These are phyloP conservation scores for Penicillium bovifimosum DNA, from an alignment of 495 filamentous ascomycete species.

Conservation along the genomic window DNA sequence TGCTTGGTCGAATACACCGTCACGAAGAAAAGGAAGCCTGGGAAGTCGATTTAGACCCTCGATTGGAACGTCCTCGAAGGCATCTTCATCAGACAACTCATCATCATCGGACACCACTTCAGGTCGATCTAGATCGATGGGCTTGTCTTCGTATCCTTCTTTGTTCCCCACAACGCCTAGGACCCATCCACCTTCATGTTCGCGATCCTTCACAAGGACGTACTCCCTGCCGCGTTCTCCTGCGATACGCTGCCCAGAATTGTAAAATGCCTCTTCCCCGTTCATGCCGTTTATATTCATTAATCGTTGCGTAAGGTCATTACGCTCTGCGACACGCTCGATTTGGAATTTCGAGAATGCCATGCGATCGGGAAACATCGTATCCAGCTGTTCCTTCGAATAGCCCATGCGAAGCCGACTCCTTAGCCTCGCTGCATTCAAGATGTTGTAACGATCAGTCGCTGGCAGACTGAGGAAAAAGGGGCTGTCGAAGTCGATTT, in stretches of 20 bases:
- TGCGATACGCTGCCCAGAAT: slow-evolving; percentile 64
- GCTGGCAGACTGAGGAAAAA: slow-evolving; percentile 90
- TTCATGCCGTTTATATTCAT: slow-evolving; percentile 95
- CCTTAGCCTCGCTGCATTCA: slow-evolving; percentile 85
- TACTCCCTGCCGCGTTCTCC: slow-evolving; percentile 91
- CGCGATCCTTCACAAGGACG: slow-evolving; percentile 89
- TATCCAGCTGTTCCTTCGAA: slow-evolving; percentile 90
- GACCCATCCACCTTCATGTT: slow-evolving; percentile 95
- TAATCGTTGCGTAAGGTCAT: slow-evolving; percentile 88
- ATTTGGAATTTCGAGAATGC: slow-evolving; percentile 95
- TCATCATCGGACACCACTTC: slow-evolving; percentile 46
- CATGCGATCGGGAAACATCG: slow-evolving; percentile 98
- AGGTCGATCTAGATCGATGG: slow-evolving; percentile 78
- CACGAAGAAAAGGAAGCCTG: slow-evolving; percentile 45
- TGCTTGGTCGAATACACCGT: slow-evolving; percentile 37
- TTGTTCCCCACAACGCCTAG: slow-evolving; percentile 88
- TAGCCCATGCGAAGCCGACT: slow-evolving; percentile 90
- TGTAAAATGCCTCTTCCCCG: slow-evolving; percentile 61
- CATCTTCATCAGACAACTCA: slow-evolving; percentile 54
- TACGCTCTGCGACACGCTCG: slow-evolving; percentile 83
- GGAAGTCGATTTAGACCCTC: slow-evolving; percentile 89
- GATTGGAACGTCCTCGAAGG: slow-evolving; percentile 93
- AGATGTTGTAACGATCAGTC: slow-evolving; percentile 90
- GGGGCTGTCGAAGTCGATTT: slow-evolving; percentile 92
- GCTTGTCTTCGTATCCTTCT: slow-evolving; percentile 66